Conservation (phyloP, 2,329 filamentous ascomycete species). For the Aspergillus transmontanensis region DNA sequence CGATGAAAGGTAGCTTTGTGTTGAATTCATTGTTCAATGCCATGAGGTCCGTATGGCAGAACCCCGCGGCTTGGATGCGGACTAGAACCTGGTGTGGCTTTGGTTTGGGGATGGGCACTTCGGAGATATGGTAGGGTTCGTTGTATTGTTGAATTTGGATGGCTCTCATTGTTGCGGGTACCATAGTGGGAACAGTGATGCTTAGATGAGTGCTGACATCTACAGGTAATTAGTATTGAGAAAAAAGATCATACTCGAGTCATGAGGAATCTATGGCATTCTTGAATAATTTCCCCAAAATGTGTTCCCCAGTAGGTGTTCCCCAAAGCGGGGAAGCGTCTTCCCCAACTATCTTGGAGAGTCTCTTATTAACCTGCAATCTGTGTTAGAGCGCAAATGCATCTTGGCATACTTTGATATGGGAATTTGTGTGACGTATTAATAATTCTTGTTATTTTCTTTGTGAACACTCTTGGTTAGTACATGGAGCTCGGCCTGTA, state of each 20-base stretch:
- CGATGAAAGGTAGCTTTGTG: constrained; percentile 54
- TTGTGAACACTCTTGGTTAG: too few species aligned
- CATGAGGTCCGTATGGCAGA: constrained; percentile 66
- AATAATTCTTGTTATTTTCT: too few species aligned
- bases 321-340: background rate
- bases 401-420: background rate
- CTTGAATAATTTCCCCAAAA: background rate
- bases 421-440: too few species aligned
- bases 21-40: constrained; percentile 54
- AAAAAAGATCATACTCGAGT: background rate
- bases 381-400: background rate
- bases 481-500: too few species aligned
- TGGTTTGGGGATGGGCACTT: constrained; percentile 53
- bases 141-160: constrained; percentile 37
- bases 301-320: background rate
- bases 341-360: background rate
- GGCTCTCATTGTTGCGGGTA: constrained; percentile 13
- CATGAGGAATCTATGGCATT: background rate
- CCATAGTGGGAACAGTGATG: background rate
- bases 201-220: background rate
- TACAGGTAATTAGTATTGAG: background rate
- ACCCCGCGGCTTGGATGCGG: constrained; percentile 61
- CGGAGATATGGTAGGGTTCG: constrained; percentile 57
- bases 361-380: background rate
- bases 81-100: constrained; percentile 59